These are phyloP conservation scores for Pleurotus giganteus DNA, from an alignment of 768 basidiomycete species.

Conservation along the genomic window DNA sequence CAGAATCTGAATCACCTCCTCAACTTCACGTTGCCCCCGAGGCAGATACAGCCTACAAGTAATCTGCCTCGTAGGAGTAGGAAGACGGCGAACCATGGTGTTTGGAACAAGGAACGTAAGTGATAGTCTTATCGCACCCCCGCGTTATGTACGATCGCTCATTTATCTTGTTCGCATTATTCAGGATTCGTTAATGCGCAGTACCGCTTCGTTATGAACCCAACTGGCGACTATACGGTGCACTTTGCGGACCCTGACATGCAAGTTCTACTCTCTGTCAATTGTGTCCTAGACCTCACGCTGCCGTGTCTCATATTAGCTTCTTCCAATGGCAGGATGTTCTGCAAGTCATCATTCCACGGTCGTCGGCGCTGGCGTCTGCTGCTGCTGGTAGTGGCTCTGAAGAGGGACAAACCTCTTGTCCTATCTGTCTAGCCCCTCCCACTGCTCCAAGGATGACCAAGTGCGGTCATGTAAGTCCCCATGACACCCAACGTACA, in stretches of 20 bases:
- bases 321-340: constrained; percentile 97
- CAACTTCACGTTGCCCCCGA: constrained; percentile 90
- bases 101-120: constrained; percentile 93
- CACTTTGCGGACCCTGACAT: constrained; percentile 98
- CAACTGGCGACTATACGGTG: constrained; percentile 86
- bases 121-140: constrained; percentile 18
- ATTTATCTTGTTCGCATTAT: constrained; percentile 14
- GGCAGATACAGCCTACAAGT: constrained; percentile 60
- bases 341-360: constrained; percentile 90
- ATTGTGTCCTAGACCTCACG: constrained; percentile 15
- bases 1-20: constrained; percentile 83
- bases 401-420: constrained; percentile 67
- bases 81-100: constrained; percentile 58
- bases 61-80: constrained; percentile 74
- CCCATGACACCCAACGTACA: constrained; percentile 11
- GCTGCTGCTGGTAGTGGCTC: constrained; percentile 47
- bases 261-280: constrained; percentile 41
- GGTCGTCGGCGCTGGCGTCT: constrained; percentile 70
- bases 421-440: constrained; percentile 94
- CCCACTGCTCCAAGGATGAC: constrained; percentile 92
- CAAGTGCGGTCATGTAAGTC: constrained; percentile 94
- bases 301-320: constrained; percentile 36
- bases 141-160: constrained; percentile 14
- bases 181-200: constrained; percentile 96
- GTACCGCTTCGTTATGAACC: constrained; percentile 94